Conservation (phyloP, 78 protist genomes). For the Mantamonas sphyraenae region DNA sequence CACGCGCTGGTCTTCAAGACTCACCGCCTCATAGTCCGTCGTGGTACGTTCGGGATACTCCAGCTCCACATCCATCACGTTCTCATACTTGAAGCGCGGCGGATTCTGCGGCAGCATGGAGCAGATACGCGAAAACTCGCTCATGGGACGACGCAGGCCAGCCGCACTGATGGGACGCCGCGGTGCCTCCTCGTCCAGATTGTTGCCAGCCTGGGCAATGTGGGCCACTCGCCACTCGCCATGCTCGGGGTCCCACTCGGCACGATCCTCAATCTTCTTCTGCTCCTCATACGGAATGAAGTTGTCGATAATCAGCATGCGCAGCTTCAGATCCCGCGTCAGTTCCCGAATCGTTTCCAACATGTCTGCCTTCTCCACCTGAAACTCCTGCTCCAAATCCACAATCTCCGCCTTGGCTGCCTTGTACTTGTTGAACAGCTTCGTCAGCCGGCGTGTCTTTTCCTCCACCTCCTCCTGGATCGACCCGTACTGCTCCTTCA, state of each 20-base stretch:
- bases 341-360: conserved; percentile 50
- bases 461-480: conserved; percentile 21
- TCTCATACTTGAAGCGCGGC: conserved; percentile 8
- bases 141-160: not conserved
- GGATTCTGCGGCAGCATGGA: not conserved
- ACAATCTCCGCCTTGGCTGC: conserved; percentile 22
- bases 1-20: not conserved
- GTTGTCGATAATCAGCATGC: not conserved
- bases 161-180: not conserved
- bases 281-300: conserved; percentile 31
- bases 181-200: not conserved
- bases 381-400: conserved; percentile 39
- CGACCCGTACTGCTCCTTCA: not conserved
- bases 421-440: conserved; percentile 25
- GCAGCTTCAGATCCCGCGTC: conserved; percentile 12
- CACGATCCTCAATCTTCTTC: conserved; percentile 14
- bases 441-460: conserved; percentile 35
- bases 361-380: conserved; percentile 35
- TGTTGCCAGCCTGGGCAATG: not conserved
- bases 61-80: conserved; percentile 25
- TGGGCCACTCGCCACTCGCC: not conserved
- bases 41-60: conserved; percentile 54
- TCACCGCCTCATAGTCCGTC: conserved; percentile 4
- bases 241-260: conserved; percentile 16
- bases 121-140: not conserved